phyloP scores from a whole-genome alignment of 345 rosid genomes.

The Diplotaxis tenuifolia region DNA sequence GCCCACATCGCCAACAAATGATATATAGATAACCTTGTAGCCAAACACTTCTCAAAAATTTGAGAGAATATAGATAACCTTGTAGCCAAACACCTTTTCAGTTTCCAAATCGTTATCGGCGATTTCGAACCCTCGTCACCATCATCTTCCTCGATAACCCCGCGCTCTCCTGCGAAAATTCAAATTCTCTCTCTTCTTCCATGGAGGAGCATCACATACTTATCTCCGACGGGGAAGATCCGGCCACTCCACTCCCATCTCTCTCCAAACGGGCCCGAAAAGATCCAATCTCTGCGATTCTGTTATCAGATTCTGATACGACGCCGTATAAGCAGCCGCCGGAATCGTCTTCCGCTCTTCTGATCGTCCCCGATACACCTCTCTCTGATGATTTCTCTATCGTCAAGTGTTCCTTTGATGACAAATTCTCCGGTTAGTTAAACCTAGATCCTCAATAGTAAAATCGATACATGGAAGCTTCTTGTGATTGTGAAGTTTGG shows the following conservation, averaged over 20 bases:
- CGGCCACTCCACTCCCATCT: slow-evolving; percentile 29
- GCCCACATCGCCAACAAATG: not conserved
- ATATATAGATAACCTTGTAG: not conserved
- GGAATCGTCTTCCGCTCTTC: slow-evolving; percentile 36
- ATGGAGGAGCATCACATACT: slow-evolving; percentile 32
- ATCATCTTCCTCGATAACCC: slow-evolving; percentile 19
- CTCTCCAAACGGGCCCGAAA: slow-evolving; percentile 30
- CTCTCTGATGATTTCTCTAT: slow-evolving; percentile 45
- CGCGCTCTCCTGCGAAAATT: slow-evolving; percentile 24
- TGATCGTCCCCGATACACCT: slow-evolving; percentile 69
- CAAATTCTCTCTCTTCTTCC: slow-evolving; percentile 2
- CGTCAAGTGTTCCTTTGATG: slow-evolving; percentile 40
- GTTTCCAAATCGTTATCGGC: not conserved
- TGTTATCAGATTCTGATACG: slow-evolving; percentile 36
- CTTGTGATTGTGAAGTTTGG: not conserved
- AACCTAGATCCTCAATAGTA: not conserved
- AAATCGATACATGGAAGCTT: not conserved
- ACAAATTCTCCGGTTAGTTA: slow-evolving; percentile 44
- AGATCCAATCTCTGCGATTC: slow-evolving; percentile 15
- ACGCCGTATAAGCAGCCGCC: slow-evolving; percentile 41
- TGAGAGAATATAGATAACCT: no score
- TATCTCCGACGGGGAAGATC: slow-evolving; percentile 38
- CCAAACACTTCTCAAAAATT: slow-evolving; percentile 24
- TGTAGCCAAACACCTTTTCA: no score
- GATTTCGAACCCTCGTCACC: not conserved